Percentiles rank a stretch among this genome's conserved stretches.
Evolutionary conservation across 768 basidiomycete genomes (phyloP).

Genomic region (Boletus speciosus): DNA sequence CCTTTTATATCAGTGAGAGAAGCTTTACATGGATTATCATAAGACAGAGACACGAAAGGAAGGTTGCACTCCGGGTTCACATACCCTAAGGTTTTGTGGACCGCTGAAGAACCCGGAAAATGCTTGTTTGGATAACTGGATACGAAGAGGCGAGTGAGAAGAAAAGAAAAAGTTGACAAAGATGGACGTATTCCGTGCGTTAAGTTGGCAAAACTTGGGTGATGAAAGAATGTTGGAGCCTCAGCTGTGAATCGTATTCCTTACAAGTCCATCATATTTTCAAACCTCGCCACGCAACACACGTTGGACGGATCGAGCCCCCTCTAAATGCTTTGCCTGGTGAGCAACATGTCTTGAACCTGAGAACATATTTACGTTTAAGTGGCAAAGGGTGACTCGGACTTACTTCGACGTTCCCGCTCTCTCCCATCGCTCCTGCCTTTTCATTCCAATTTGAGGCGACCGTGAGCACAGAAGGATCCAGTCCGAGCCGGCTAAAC

Average conservation of each 20-base stretch:
- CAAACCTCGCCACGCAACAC: no score
- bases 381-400: no score
- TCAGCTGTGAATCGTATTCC: no score
- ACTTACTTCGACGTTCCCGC: conserved; percentile 66
- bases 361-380: neutral
- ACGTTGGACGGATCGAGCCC: no score
- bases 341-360: neutral
- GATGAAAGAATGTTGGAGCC: no score
- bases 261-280: no score
- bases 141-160: neutral
- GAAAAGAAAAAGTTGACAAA: neutral
- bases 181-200: no score
- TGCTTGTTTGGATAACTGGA: neutral
- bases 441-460: conserved; percentile 63
- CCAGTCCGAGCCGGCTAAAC: conserved; percentile 13
- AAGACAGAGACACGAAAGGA: neutral
- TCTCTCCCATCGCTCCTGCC: conserved; percentile 78
- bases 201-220: neutral
- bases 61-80: no score
- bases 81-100: neutral
- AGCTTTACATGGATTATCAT: neutral
- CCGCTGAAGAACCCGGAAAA: neutral
- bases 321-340: no score
- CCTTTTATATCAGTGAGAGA: neutral
- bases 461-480: conserved; percentile 2